Evolutionary conservation across 1,284 basidiomycete species (phyloP), one percentile per base, ranked within the genome.

Genomic region (Malassezia vespertilionis): DNA sequence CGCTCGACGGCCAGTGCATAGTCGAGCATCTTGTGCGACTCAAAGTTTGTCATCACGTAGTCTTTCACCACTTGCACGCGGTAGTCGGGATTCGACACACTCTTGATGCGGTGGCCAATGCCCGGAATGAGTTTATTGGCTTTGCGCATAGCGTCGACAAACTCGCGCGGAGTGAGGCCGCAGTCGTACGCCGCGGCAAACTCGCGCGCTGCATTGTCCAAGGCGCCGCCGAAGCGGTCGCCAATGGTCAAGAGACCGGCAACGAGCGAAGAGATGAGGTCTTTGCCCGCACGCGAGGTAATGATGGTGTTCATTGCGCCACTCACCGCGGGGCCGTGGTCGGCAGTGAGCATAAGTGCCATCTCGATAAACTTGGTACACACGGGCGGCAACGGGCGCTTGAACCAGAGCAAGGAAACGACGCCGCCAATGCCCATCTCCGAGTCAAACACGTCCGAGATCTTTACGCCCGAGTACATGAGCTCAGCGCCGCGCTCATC

Each of bases 81-180:
- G 67, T 66, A 61, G 47, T 70, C 65, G 23, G 69, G 61, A 57
- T 66, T 64, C 33, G 58, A 56, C 32, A 62, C 57, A 36, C 84
- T 87, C 82, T 97, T 97, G 79, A 97, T 95, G 80, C 96, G 96
- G 82, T 97, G 91, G 47, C 91, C 91, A 64, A 97, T 97, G 78
- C 91, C 91, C 58, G 84, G 86, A 76, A 96, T 89, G 61, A 97
- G 83, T 75, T 89, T 90, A 80, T 96, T 96, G 36, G 81, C 81
- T 77, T 90, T 90, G 71, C 91, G 81, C 74, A 86, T 86, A 65
- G 82, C 81, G 76, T 97, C 91, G 63, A 97, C 91, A 67, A 96
- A 96, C 75, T 97, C 91, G 68, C 91, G 81, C 20, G 91, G 89
- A 9, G 88, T 93, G 65, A 90, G 78, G 48, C 90, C 91, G 27